Base-by-base conservation (phyloP, 495 filamentous ascomycete genomes). In the Daldinia vernicosa region DNA sequence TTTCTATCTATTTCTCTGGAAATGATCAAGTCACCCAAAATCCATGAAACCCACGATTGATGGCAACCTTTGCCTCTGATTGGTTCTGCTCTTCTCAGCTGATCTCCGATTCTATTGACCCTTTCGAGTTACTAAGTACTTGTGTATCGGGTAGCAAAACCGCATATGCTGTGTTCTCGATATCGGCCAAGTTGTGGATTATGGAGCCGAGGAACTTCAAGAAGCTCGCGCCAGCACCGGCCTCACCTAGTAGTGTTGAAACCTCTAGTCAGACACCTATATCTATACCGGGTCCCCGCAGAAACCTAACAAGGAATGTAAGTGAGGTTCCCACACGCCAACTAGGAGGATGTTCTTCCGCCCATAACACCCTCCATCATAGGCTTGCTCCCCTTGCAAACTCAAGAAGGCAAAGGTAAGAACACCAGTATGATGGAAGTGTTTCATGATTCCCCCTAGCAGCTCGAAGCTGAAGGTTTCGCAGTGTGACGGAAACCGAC, bases 401-500 rank as follows among this genome's bases (percentile, higher is more conserved):
- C 35, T 60, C 24, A 72, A 72, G 28, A 72, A 72, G 60, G 59
- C 64, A 9, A 72, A 72, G 64, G 69, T 68, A 40, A 63, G 64
- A 35, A 35, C 33, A 4, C 33, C 33, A 4, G 0, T 35, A 35
- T 35, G 33, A 35, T 35, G 0, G 14, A 14, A 11, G 12, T 33
- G 33, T 35, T 11, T 14, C 33, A 35, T 35, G 12, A 22, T 2
- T 6, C 12, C 27, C 30, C 52, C 32, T 30, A 28, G 40, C 33
- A 37, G 28, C 14, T 60, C 27, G 54, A 50, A n/a, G 35, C 63
- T 64, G 35, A 68, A 52, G 15, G 33, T 37, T 17, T 33, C 9
- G 50, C n/a, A 72, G 69, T 72, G 69, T 68, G 69, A 72, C n/a
- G 69, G 69, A 24, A 64, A 43, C 26, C 69, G 69, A 52, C 69